A percentile compares a stretch with the other conserved stretches of the same genome.
Conservation (phyloP, 2,329 filamentous ascomycete species). For the Chrysoporthe austroafricana region DNA sequence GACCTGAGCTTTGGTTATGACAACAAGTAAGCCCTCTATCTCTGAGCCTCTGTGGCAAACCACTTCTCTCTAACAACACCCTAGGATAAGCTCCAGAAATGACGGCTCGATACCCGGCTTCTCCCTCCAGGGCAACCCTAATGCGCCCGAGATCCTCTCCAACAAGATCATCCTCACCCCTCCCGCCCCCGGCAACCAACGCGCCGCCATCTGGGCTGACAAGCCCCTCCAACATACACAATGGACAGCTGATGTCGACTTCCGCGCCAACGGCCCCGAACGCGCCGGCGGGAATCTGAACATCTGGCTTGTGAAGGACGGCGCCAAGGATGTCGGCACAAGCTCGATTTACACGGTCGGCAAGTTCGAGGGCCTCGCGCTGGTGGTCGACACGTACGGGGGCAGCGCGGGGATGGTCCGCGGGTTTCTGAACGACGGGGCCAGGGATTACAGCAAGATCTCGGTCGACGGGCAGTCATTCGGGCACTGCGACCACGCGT, state of each 20-base stretch:
- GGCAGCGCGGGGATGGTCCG: constrained; percentile 79
- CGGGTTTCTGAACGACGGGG: constrained; percentile 92
- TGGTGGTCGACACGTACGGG: constrained; percentile 84
- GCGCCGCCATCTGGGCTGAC: constrained; percentile 82
- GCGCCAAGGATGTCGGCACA: constrained; percentile 65
- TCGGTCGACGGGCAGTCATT: constrained; percentile 87
- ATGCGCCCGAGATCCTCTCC: constrained; percentile 69
- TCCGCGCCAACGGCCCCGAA: constrained; percentile 85
- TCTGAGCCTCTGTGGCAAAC: background rate
- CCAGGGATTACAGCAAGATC: constrained; percentile 76
- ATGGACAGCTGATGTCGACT: constrained; percentile 85
- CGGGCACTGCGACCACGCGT: constrained; percentile 87
- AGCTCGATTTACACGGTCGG: constrained; percentile 83
- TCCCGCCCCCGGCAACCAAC: constrained; percentile 80
- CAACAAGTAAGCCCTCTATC: constrained; percentile 51
- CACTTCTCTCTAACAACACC: background rate
- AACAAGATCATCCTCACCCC: constrained; percentile 93
- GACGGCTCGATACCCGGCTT: constrained; percentile 59
- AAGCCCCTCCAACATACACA: constrained; percentile 62
- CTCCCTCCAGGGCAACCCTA: constrained; percentile 57
- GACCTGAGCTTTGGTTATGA: constrained; percentile 79
- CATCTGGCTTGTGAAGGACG: constrained; percentile 83
- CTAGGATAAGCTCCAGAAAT: constrained; percentile 67
- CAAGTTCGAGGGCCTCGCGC: constrained; percentile 85
- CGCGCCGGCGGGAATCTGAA: constrained; percentile 87